Conservation (phyloP, 306 rosid genomes). For the Hippophae rhamnoides region DNA sequence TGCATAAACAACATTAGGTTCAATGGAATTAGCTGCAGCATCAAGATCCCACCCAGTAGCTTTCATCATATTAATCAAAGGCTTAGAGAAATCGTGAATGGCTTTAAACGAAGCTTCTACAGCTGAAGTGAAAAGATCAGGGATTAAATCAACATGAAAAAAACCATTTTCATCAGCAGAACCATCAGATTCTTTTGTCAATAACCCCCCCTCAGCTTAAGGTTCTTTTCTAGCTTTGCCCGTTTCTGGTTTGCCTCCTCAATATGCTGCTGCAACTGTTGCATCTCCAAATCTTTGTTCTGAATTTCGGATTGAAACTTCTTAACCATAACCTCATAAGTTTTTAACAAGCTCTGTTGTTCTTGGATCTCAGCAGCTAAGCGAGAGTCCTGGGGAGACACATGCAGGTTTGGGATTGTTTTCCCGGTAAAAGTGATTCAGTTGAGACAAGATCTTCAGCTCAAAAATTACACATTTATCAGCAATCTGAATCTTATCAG, state of each 20-base stretch:
- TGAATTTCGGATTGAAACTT: constrained; percentile 98
- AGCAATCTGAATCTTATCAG: constrained; percentile 87
- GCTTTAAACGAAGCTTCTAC: constrained; percentile 83
- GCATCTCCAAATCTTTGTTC: constrained; percentile 88
- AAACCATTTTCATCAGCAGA: constrained; percentile 50
- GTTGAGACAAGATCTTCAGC: constrained; percentile 86
- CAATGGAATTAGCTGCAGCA: constrained; percentile 90
- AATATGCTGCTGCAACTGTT: constrained; percentile 79
- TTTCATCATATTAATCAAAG: constrained; percentile 97
- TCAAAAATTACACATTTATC: constrained; percentile 87
- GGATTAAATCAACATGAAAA: constrained; percentile 66
- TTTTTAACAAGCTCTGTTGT: constrained; percentile 88
- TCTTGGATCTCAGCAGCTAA: constrained; percentile 99
- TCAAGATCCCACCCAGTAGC: constrained; percentile 99
- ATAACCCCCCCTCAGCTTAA: constrained; percentile 95
- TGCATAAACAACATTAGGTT: constrained; percentile 64
- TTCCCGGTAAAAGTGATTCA: constrained; percentile 94
- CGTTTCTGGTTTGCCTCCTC: constrained; percentile 91
- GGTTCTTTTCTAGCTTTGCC: constrained; percentile 75
- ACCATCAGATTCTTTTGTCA: constrained; percentile 70
- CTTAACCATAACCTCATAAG: constrained; percentile 99
- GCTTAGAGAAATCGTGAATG: constrained; percentile 95
- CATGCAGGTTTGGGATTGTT: constrained; percentile 85
- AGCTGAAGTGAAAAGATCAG: constrained; percentile 72
- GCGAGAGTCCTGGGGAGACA: constrained; percentile 95